A percentile compares a stretch with the other conserved stretches of the same genome.
Evolutionary conservation across 768 basidiomycete species (phyloP).

Genomic region (Boletus speciosus): DNA sequence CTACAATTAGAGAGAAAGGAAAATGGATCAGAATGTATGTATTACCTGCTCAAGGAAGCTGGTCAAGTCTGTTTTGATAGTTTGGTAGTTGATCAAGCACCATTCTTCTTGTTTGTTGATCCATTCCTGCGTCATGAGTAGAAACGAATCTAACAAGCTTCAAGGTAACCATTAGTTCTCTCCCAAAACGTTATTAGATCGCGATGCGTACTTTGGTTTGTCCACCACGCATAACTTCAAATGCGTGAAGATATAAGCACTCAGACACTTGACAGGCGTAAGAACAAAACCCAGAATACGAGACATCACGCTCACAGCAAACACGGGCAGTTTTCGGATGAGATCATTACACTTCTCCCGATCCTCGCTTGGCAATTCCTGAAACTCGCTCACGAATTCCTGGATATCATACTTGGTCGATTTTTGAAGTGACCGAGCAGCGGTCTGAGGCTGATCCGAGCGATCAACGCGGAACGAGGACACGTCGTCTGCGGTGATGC

Average conservation of each 20-base stretch:
- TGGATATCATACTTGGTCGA: conserved; percentile 20
- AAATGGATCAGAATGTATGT: not conserved
- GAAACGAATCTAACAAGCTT: conserved; percentile 20
- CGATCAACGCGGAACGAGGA: conserved; percentile 22
- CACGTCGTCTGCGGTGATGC: conserved; percentile 24
- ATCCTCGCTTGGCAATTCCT: conserved; percentile 7
- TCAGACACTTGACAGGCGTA: conserved; percentile 14
- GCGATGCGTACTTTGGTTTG: conserved; percentile 11
- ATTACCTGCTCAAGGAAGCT: conserved; percentile 13
- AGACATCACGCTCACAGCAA: conserved; percentile 13
- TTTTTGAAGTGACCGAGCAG: conserved; percentile 18
- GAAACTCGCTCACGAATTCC: conserved; percentile 17
- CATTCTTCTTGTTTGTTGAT: conserved; percentile 17
- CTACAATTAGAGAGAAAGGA: not conserved
- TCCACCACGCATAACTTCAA: conserved; percentile 21
- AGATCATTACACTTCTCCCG: conserved; percentile 19
- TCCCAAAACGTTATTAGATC: not conserved
- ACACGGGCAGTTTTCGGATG: conserved; percentile 17
- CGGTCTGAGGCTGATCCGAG: conserved; percentile 21
- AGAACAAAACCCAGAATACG: not conserved
- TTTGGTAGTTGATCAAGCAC: conserved; percentile 23
- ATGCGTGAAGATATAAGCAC: conserved; percentile 25
- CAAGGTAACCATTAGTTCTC: not conserved
- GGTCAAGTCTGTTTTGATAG: conserved; percentile 14
- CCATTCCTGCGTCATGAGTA: conserved; percentile 18